phyloP scores from a whole-genome alignment of 306 rosid species.

The Adenanthera pavonina region DNA sequence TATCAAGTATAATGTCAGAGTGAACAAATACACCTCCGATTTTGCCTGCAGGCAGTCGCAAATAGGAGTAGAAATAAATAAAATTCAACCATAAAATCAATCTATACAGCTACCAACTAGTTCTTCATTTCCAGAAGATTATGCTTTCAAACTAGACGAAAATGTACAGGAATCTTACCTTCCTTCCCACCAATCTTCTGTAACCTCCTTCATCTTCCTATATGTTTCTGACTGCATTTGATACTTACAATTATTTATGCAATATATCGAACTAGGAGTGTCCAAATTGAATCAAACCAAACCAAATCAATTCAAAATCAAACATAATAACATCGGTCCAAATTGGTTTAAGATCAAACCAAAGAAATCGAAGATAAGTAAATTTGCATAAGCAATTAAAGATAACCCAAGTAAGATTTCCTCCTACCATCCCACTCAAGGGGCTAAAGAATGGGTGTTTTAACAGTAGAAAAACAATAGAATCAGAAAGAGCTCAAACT shows the following conservation, averaged over 20 bases:
- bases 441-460: neutral
- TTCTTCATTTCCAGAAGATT: conserved; percentile 5
- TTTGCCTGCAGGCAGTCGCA: neutral
- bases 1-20: conserved; percentile 6
- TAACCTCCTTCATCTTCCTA: conserved; percentile 86
- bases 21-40: neutral
- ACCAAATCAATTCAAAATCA: neutral
- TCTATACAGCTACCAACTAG: neutral
- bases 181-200: conserved; percentile 93
- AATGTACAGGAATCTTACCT: conserved; percentile 54
- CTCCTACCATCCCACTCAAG: neutral
- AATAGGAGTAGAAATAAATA: neutral
- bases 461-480: neutral
- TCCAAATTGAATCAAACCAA: neutral
- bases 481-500: neutral
- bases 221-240: conserved; percentile 84
- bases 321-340: neutral
- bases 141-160: conserved; percentile 1
- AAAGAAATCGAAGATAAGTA: neutral
- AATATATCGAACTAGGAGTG: conserved; percentile 13
- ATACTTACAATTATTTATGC: conserved; percentile 25
- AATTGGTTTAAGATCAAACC: neutral
- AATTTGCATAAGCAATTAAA: neutral
- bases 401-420: neutral
- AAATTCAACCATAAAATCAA: neutral